Evolutionary conservation across 2,329 filamentous ascomycete genomes (phyloP), one percentile per base, ranked within the genome.

Genomic region (Xylariaceae sp.): DNA sequence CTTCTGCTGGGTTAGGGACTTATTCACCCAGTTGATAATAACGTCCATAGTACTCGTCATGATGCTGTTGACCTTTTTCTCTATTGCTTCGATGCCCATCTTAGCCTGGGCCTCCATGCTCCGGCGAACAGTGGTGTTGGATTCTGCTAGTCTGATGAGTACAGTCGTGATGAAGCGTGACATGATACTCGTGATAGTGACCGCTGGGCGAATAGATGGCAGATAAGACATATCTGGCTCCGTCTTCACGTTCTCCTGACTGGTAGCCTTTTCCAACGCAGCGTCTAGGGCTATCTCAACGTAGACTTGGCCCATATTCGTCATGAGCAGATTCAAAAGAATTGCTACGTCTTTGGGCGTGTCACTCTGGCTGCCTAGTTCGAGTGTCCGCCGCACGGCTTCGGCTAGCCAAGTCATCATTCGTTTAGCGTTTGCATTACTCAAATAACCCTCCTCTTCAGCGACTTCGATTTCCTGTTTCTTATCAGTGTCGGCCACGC

Each of bases 351-450:
- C 94, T 69, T 96, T 97, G 14, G 94, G 90, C 5, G 91, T 97
- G 62, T 99, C 94, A 51, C 81, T 87, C 47, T 86, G 86, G 19
- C 89, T 87, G 19, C 89, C 91, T n/a, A 99, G 78, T 69, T 99
- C 94, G 10, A 99, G 78, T 0, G 91, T 90, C 57, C 94, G 81
- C 38, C 94, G 89, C 19, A 99, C 93, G 56, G 90, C 91, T 75
- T 99, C 94, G 2, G 94, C 94, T 39, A 99, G 76, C 94, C 94
- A 99, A 67, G 90, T 95, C 54, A 99, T 81, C 92, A 99, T 99
- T 51, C 94, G 83, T 73, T 97, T 97, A n/a, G 92, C 90, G 68
- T 89, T 91, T n/a, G 84, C 78, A 5, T 95, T 77, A 60, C 86
- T 93, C 22, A 97, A 75, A 51, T 84, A 79, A 33, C 94, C 94